These are phyloP conservation scores for Erodium moschatum DNA, from an alignment of 441 rosid species.

Conservation along the genomic window DNA sequence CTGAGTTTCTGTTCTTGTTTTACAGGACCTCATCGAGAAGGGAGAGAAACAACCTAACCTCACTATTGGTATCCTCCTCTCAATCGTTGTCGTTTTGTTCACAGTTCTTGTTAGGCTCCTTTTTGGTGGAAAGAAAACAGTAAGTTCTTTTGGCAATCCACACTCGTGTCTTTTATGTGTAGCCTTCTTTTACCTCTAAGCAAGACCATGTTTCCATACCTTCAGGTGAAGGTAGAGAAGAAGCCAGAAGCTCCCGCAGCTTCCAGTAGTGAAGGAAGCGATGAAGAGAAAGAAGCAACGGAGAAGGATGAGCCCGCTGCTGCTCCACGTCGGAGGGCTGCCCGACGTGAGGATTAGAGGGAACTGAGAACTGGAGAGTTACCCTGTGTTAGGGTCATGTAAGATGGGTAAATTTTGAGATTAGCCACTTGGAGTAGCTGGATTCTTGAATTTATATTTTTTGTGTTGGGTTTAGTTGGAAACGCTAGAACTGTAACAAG, in stretches of 20 bases:
- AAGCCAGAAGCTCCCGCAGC: conserved; percentile 29
- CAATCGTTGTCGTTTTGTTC: conserved; percentile 45
- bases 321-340: conserved; percentile 53
- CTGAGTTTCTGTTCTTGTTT: background rate
- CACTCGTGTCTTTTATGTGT: no score
- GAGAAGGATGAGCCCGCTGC: conserved; percentile 32
- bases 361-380: background rate
- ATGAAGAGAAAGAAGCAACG: conserved; percentile 40
- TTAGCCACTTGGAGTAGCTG: background rate
- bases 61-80: conserved; percentile 58
- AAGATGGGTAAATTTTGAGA: conserved; percentile 28
- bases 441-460: background rate
- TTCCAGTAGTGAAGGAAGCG: conserved; percentile 39
- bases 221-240: conserved; percentile 36
- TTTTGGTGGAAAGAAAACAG: conserved; percentile 79
- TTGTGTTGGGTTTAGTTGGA: background rate
- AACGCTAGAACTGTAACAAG: no score
- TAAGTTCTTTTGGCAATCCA: no score
- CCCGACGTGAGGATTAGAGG: conserved; percentile 51
- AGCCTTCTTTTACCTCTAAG: no score
- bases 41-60: conserved; percentile 82
- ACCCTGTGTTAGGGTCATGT: conserved; percentile 4
- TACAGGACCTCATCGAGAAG: conserved; percentile 71
- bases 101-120: conserved; percentile 42
- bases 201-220: background rate